Base-by-base conservation (phyloP, 2,329 filamentous ascomycete species). In the Ophiognomonia clavigignenti-juglandacearum region DNA sequence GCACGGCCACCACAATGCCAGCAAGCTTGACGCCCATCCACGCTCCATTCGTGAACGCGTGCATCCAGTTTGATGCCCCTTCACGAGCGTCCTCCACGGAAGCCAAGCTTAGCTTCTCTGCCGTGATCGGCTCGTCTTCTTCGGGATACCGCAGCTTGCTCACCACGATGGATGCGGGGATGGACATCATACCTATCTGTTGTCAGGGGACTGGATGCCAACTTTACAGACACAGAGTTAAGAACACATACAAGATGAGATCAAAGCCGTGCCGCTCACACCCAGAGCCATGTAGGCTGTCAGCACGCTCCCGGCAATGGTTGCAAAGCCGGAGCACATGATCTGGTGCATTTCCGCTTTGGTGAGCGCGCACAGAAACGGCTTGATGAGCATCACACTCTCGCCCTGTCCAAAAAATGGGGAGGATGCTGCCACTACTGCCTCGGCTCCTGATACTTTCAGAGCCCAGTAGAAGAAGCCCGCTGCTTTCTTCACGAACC, bases 351-450 rank as follows among this genome's bases (percentile, higher is more conserved):
- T 72, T 67, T 96, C 91, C 55, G 89, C 88, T 61, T 83, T 77
- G 53, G 91, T 96, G 60, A 96, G 78, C 65, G 93, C 84, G 10
- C 87, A 73, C 39, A 96, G 82, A 64, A 95, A 96, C 1, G 89
- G 89, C 45, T 83, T 83, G 66, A 96, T 89, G 60, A 96, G 72
- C 86, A 96, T 95, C 51, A 88, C 89, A 20, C 87, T 93, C 74
- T 96, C 91, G 61, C 91, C 90, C 71, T 95, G 90, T 8, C 91
- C 91, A 60, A 96, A 93, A 68, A 96, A 96, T 8, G 91, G 91
- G 1, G 90, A 95, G 9, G 91, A 90, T 27, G 91, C 87, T 27
- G 91, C 91, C 49, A 96, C 91, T 41, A 96, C 86, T n/a, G 91
- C 89, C 67, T 96, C 91, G 38, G 88, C 88, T 52, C 91, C 91